Base-by-base conservation (phyloP, 2,329 filamentous ascomycete species). In the Colletotrichum chrysophilum region DNA sequence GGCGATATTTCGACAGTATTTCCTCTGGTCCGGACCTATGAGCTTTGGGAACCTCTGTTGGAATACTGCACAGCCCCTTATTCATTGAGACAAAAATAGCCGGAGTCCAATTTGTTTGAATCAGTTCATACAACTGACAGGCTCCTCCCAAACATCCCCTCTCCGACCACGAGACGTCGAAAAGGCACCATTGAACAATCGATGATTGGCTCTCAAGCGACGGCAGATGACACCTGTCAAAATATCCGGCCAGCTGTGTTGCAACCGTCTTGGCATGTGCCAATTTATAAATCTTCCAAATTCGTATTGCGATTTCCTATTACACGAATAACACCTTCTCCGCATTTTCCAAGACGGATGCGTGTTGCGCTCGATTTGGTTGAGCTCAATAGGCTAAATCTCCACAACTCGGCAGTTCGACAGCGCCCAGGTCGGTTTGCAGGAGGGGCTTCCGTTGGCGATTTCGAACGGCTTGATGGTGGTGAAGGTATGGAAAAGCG, bases 401-500 rank as follows among this genome's bases (percentile, higher is more conserved):
- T 55, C 68, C 58, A 48, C 68, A 36, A 26, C 34, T 70, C 68
- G 68, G 68, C 60, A 70, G 60, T 62, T 70, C 10, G 48, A n/a
- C 1, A 21, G 0, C 38, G 14, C n/a, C 30, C 68, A 34, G 4
- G 58, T 70, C 12, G 43, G 10, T 24, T 7, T 24, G n/a, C n/a
- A 21, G 7, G 43, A 21, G 43, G 6, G 10, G n/a, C n/a, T 21
- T 4, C 43, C 4, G 3, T 52, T 13, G 43, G 43, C 4, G n/a
- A 3, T 21, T 4, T 52, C 18, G 1, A 21, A 3, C 10, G n/a
- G 3, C n/a, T 21, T 52, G 0, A 12, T 1, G 26, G 2, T 14
- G 4, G 55, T 14, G 38, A 18, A n/a, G 34, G 6, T 26, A 30
- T n/a, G 18, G 9, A 0, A 52, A 52, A 1, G 3, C 18, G 2